Conservation (phyloP, 371 early-diverging fungal genomes). For the Mucor lusitanicus region DNA sequence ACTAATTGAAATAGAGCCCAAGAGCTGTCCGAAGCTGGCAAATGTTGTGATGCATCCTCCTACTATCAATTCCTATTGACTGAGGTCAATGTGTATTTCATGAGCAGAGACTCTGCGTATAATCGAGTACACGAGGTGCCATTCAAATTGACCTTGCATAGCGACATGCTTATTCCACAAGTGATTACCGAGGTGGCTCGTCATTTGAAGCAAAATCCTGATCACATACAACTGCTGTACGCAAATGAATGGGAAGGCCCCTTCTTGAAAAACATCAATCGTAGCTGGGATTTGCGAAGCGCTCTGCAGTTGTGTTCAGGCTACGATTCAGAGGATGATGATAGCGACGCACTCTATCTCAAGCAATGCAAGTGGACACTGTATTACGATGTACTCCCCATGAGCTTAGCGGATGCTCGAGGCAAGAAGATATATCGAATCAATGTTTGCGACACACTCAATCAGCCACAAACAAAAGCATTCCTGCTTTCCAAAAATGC, state of each 20-base stretch:
- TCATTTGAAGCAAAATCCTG: too few species aligned
- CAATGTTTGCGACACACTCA: slow-evolving; percentile 39
- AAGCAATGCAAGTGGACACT: slow-evolving; percentile 22
- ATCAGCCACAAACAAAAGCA: neutral
- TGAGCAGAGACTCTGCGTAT: too few species aligned
- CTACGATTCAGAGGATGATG: neutral
- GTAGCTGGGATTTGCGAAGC: neutral
- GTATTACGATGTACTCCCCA: slow-evolving; percentile 77
- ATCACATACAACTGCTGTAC: neutral
- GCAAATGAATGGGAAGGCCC: too few species aligned
- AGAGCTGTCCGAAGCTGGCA: neutral
- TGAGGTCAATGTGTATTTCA: too few species aligned
- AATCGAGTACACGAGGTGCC: too few species aligned
- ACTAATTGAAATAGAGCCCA: too few species aligned
- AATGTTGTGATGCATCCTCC: neutral
- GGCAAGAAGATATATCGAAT: slow-evolving; percentile 60
- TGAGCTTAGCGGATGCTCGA: slow-evolving; percentile 73
- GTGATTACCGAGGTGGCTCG: too few species aligned
- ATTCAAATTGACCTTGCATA: too few species aligned
- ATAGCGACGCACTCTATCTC: neutral
- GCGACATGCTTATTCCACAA: too few species aligned
- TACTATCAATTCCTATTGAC: too few species aligned
- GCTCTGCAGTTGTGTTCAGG: neutral
- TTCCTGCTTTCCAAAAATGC: neutral
- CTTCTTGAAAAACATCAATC: neutral